Percentiles rank a stretch among this genome's conserved stretches.
These are phyloP conservation scores for Sonneratia alba DNA, from an alignment of 345 rosid genomes.

Conservation along the genomic window DNA sequence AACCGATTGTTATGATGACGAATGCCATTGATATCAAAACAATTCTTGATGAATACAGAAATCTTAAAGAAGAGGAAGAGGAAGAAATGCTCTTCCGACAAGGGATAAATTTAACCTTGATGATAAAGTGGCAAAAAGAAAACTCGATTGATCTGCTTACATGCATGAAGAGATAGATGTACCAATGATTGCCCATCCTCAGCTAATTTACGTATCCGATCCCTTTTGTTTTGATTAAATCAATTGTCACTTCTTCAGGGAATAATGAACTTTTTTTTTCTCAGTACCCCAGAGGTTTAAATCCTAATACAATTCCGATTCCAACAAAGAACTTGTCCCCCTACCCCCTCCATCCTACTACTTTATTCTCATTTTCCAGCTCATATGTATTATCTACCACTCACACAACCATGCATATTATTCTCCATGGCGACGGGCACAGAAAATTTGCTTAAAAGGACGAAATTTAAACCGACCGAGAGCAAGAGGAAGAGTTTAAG, in stretches of 20 bases:
- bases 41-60: too few relatives aligned
- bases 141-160: not conserved
- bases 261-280: not conserved
- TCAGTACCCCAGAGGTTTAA: not conserved
- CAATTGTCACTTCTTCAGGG: not conserved
- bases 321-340: constrained; percentile 24
- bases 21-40: too few relatives aligned
- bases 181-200: constrained; percentile 2
- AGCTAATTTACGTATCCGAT: not conserved
- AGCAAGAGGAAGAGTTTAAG: too few relatives aligned
- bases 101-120: too few relatives aligned
- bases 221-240: not conserved
- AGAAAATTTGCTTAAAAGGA: too few relatives aligned
- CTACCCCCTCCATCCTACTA: constrained; percentile 10
- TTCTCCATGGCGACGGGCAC: too few relatives aligned
- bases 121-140: too few relatives aligned
- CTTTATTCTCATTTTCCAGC: constrained; percentile 34
- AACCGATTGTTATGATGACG: too few relatives aligned
- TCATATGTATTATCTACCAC: not conserved
- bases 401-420: too few relatives aligned
- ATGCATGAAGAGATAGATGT: not conserved
- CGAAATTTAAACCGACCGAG: too few relatives aligned
- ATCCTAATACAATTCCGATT: not conserved
- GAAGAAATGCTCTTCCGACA: too few relatives aligned
- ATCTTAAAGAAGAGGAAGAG: too few relatives aligned